phyloP scores from a whole-genome alignment of 192 early-diverging fungal species.

The Tieghemiomyces parasiticus region DNA sequence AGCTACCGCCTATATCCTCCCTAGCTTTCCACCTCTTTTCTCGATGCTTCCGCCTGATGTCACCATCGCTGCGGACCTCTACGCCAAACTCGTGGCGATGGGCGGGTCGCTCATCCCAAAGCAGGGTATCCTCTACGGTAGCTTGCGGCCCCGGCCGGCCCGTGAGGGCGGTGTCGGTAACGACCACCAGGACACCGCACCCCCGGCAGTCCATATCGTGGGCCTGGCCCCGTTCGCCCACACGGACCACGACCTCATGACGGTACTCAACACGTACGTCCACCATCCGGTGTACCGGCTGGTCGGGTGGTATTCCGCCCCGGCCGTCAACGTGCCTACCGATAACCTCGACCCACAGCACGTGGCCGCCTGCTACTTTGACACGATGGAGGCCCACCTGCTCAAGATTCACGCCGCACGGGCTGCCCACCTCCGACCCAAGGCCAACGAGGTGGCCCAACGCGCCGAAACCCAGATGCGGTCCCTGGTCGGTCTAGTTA shows the following conservation, averaged over 20 bases:
- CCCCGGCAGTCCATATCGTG: not conserved
- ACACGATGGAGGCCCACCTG: not conserved
- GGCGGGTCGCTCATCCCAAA: conserved; percentile 9
- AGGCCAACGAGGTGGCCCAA: not conserved
- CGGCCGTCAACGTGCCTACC: conserved; percentile 8
- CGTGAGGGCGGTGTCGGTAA: too few relatives aligned
- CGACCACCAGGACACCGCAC: too few relatives aligned
- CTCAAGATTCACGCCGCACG: not conserved
- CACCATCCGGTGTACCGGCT: not conserved
- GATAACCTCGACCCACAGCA: conserved; percentile 1
- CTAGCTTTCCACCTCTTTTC: too few relatives aligned
- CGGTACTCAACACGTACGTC: not conserved
- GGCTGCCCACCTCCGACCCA: not conserved
- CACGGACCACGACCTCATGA: conserved; percentile 3
- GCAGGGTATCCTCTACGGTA: conserved; percentile 7
- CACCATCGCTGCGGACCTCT: not conserved
- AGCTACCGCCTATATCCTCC: too few relatives aligned
- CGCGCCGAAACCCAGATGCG: not conserved
- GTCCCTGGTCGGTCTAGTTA: not conserved
- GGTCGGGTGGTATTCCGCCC: conserved; percentile 8
- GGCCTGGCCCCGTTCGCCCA: conserved; percentile 6
- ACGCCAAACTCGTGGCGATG: conserved; percentile 7
- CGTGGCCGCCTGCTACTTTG: conserved; percentile 8
- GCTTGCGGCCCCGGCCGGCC: too few relatives aligned
- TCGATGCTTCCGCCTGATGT: not conserved